Percentiles rank a stretch among this genome's conserved stretches.
Evolutionary conservation across 1,139 yeast species (phyloP).

Genomic region (Fermentozyma sake): DNA sequence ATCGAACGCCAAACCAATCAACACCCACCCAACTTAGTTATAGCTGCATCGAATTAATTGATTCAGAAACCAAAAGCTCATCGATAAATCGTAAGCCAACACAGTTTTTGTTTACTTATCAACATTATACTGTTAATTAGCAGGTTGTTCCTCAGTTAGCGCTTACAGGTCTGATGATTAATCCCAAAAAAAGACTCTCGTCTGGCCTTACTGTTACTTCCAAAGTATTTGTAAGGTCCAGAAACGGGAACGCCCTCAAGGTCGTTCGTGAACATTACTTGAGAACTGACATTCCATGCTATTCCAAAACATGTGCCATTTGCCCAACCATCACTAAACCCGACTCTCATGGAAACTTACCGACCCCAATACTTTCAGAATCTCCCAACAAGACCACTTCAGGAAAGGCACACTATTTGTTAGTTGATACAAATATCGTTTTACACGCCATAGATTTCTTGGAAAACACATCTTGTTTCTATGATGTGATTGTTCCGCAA

Average conservation of each 20-base stretch:
- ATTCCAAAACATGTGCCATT: slow-evolving; percentile 60
- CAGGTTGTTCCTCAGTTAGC: too few species aligned
- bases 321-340: slow-evolving; percentile 60
- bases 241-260: slow-evolving; percentile 86
- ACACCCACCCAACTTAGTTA: too few species aligned
- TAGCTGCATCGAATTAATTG: too few species aligned
- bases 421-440: slow-evolving; percentile 85
- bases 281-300: slow-evolving; percentile 88
- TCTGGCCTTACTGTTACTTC: slow-evolving; percentile 72
- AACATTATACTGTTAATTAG: too few species aligned
- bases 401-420: slow-evolving; percentile 59
- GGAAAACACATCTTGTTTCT: slow-evolving; percentile 73
- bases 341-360: slow-evolving; percentile 49
- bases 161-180: too few species aligned
- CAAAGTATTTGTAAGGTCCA: slow-evolving; percentile 87
- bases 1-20: too few species aligned
- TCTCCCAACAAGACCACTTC: slow-evolving; percentile 39
- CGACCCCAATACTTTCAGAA: slow-evolving; percentile 47
- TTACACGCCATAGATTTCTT: slow-evolving; percentile 85
- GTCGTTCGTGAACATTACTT: slow-evolving; percentile 92
- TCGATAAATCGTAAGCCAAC: too few species aligned
- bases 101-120: too few species aligned
- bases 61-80: too few species aligned
- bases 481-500: slow-evolving; percentile 90
- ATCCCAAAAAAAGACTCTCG: slow-evolving; percentile 42